Evolutionary conservation across 176 grass and related monocot species (phyloP).

Genomic region (Carex parvula): DNA sequence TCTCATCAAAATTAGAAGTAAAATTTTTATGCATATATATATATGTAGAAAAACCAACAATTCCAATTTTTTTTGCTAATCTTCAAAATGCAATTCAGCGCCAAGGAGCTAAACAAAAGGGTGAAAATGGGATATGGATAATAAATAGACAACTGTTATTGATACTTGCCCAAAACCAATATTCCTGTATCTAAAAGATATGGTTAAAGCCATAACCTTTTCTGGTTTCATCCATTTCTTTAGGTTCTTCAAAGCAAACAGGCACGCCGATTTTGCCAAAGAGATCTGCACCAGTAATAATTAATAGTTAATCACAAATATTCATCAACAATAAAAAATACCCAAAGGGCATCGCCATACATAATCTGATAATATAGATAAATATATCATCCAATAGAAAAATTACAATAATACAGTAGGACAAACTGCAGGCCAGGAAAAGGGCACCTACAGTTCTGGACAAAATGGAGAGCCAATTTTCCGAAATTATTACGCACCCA

Average conservation of each 20-base stretch:
- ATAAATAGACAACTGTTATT: neutral
- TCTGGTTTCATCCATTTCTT: constrained; percentile 92
- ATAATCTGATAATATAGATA: neutral
- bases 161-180: neutral
- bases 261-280: constrained; percentile 45
- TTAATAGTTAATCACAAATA: neutral
- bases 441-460: neutral
- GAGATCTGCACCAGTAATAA: constrained; percentile 55
- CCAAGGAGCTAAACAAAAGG: neutral
- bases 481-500: neutral
- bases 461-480: neutral
- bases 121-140: neutral
- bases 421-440: neutral
- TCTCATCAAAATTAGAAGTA: neutral
- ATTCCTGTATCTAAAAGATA: neutral
- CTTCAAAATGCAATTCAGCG: neutral
- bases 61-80: neutral
- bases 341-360: neutral
- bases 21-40: neutral
- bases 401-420: neutral
- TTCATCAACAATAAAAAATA: neutral
- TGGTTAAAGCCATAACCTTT: constrained; percentile 43
- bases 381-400: neutral
- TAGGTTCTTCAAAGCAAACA: constrained; percentile 56
- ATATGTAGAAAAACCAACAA: neutral